These are phyloP conservation scores for Populus hybrid DNA, from an alignment of 441 rosid genomes.

Conservation along the genomic window DNA sequence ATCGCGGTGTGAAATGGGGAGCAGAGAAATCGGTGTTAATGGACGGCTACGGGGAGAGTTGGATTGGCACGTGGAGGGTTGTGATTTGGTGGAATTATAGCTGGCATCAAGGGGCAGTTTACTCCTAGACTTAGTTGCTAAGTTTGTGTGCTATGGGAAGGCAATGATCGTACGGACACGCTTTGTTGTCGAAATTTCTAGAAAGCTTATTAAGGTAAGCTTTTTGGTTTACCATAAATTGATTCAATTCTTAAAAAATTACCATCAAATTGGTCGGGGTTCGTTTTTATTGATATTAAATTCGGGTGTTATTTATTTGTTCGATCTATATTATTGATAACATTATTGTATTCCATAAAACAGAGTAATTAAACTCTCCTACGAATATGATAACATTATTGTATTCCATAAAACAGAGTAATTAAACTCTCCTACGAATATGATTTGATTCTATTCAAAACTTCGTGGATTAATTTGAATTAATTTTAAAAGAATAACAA, in stretches of 20 bases:
- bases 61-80: too few relatives aligned
- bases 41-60: neutral
- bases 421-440: too few relatives aligned
- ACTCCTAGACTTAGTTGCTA: neutral
- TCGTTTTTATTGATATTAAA: too few relatives aligned
- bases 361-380: neutral
- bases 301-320: too few relatives aligned
- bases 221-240: neutral
- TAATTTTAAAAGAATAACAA: too few relatives aligned
- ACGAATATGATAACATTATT: too few relatives aligned
- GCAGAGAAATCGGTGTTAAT: neutral
- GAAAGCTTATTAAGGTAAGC: neutral
- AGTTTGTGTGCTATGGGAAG: neutral
- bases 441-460: too few relatives aligned
- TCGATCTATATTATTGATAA: too few relatives aligned
- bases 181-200: neutral
- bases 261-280: neutral
- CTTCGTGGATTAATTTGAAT: too few relatives aligned
- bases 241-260: neutral
- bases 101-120: neutral
- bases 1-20: neutral
- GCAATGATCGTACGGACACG: neutral
- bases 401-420: neutral
- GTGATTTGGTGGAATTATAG: neutral
- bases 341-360: too few relatives aligned